A percentile compares a stretch with the other conserved stretches of the same genome.
Conservation (phyloP, 1,139 yeast genomes). For the Yamadazyma mexicana region DNA sequence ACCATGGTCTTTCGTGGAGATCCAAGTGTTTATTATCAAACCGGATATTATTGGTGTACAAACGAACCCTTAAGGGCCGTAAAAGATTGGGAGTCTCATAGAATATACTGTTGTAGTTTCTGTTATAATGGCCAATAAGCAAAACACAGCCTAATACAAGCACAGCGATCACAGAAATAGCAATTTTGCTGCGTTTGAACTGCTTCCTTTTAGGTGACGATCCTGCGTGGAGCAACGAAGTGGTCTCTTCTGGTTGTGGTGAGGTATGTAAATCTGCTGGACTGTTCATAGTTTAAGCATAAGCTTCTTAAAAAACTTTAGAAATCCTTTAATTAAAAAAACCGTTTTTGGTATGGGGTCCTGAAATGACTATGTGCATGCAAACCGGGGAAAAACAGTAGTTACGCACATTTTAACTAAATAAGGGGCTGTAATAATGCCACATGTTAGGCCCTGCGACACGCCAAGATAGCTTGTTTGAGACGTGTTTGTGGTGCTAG, state of each 20-base stretch:
- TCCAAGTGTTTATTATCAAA: constrained; percentile 38
- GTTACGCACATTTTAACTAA: no score
- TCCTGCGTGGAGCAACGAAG: not conserved
- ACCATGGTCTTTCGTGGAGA: constrained; percentile 46
- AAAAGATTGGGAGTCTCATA: constrained; percentile 9
- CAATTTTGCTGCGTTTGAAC: constrained; percentile 1
- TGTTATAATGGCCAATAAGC: not conserved
- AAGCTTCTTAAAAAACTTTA: no score
- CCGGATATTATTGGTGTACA: constrained; percentile 57
- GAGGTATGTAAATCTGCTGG: not conserved
- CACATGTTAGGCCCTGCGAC: no score
- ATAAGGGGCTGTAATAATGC: no score
- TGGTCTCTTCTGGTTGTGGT: not conserved
- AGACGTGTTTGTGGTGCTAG: no score
- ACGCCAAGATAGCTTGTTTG: no score
- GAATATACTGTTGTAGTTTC: not conserved
- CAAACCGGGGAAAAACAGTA: no score
- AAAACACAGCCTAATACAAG: constrained; percentile 1
- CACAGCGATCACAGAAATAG: not conserved
- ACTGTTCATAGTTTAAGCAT: no score
- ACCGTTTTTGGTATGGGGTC: no score
- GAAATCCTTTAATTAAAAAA: no score
- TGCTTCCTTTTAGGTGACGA: not conserved
- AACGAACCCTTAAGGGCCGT: constrained; percentile 28
- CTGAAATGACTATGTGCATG: no score